phyloP scores from a whole-genome alignment of 2,329 filamentous ascomycete species.

The Fusarium citri region DNA sequence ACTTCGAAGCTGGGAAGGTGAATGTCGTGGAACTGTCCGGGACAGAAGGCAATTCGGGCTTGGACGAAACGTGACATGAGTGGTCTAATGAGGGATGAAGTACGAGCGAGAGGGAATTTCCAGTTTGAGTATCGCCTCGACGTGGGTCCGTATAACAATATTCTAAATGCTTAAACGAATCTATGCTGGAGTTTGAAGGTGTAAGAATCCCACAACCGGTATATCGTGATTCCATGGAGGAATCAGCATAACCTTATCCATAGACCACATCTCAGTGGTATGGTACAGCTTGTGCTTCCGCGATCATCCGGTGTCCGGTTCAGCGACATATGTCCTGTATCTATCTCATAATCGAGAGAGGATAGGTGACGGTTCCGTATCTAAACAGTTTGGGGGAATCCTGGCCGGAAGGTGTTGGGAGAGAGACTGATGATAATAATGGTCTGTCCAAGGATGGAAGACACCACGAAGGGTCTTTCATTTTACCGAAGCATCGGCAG shows the following conservation, averaged over 20 bases:
- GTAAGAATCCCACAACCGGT: neutral
- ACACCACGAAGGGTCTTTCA: neutral
- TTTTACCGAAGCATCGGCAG: neutral
- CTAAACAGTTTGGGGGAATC: too few species aligned
- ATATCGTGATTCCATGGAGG: neutral
- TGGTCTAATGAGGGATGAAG: neutral
- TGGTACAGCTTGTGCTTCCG: neutral
- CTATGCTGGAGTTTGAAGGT: neutral
- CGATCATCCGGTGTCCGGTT: too few species aligned
- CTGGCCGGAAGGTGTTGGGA: neutral
- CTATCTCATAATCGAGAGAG: neutral
- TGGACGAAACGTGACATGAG: neutral
- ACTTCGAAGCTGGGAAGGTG: rapidly evolving
- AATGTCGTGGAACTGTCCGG: neutral
- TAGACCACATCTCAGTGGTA: neutral
- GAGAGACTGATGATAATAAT: too few species aligned
- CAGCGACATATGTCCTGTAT: neutral
- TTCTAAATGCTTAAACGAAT: neutral
- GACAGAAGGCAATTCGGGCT: neutral
- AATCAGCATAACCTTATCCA: neutral
- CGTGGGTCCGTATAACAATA: neutral
- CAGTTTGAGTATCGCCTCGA: neutral
- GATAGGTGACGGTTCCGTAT: neutral
- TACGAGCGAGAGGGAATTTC: neutral
- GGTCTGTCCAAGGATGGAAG: too few species aligned